Conservation (phyloP, 805 yeast genomes). For the Blastobotrys mokoenaii region DNA sequence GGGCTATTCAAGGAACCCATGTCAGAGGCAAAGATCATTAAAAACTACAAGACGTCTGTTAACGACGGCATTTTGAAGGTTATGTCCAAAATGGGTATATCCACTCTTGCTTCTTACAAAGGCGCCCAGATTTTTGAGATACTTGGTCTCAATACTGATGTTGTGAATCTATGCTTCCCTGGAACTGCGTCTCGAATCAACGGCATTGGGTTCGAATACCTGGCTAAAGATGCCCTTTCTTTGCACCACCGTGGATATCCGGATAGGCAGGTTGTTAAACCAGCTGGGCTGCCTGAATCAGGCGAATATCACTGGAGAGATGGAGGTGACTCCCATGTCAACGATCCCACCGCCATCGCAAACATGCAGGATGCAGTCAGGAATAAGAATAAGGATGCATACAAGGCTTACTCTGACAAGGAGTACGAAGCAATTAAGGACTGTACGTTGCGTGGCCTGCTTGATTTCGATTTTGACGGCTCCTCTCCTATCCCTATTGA, state of each 20-base stretch:
- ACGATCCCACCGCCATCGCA: slow-evolving; percentile 92
- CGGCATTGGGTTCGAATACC: slow-evolving; percentile 91
- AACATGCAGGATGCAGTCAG: slow-evolving; percentile 96
- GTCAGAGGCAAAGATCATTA: slow-evolving; percentile 51
- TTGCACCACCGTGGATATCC: slow-evolving; percentile 92
- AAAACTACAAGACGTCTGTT: slow-evolving; percentile 74
- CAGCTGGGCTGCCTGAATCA: slow-evolving; percentile 76
- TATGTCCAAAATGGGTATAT: slow-evolving; percentile 99
- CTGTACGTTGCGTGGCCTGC: slow-evolving; percentile 89
- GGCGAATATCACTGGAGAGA: slow-evolving; percentile 99
- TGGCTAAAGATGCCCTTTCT: slow-evolving; percentile 94
- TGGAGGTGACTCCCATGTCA: slow-evolving; percentile 93
- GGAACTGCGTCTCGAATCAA: slow-evolving; percentile 96
- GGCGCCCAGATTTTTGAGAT: slow-evolving; percentile 99
- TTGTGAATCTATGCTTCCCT: slow-evolving; percentile 89
- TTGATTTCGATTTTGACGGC: slow-evolving; percentile 76
- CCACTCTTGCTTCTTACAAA: slow-evolving; percentile 95
- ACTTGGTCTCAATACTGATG: slow-evolving; percentile 89
- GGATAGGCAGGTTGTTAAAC: slow-evolving; percentile 57
- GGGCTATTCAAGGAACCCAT: slow-evolving; percentile 45
- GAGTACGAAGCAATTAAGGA: slow-evolving; percentile 87
- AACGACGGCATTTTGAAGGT: slow-evolving; percentile 93
- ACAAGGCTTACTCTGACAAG: slow-evolving; percentile 79
- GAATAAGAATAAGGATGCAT: slow-evolving; percentile 89
- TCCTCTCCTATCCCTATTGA: slow-evolving; percentile 81